These are phyloP conservation scores for Podosphaera aphanis DNA, from an alignment of 2,329 filamentous ascomycete species.

Conservation along the genomic window DNA sequence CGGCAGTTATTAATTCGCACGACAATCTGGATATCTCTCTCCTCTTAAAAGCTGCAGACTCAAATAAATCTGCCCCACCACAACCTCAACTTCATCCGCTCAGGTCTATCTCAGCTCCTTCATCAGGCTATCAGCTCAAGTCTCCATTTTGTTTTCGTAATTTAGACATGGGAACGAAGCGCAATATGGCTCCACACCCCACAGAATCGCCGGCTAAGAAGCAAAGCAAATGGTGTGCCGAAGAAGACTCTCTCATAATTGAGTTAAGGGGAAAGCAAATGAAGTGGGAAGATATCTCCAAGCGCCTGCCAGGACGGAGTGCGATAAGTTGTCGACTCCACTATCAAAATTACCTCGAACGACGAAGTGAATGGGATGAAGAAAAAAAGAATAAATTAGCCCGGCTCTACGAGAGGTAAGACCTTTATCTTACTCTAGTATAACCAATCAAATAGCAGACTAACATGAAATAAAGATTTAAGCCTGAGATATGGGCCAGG, in stretches of 20 bases:
- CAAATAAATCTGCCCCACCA: slow-evolving; percentile 41
- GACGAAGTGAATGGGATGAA: slow-evolving; percentile 85
- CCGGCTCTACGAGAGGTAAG: slow-evolving; percentile 80
- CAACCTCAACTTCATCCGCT: slow-evolving; percentile 17
- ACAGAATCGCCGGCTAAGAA: slow-evolving; percentile 60
- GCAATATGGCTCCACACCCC: slow-evolving; percentile 29
- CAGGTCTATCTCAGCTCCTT: slow-evolving; percentile 11
- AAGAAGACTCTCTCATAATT: slow-evolving; percentile 86
- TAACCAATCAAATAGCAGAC: not conserved
- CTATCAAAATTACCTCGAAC: slow-evolving; percentile 92
- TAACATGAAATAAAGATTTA: slow-evolving; percentile 41
- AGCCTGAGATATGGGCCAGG: slow-evolving; percentile 92
- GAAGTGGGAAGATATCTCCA: slow-evolving; percentile 98
- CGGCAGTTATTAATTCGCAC: slow-evolving; percentile 18
- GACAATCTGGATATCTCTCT: slow-evolving; percentile 88
- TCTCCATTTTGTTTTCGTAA: slow-evolving; percentile 9
- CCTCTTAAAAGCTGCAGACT: slow-evolving; percentile 55
- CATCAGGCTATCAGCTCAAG: slow-evolving; percentile 9
- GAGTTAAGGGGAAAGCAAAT: slow-evolving; percentile 73
- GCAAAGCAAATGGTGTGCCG: slow-evolving; percentile 88
- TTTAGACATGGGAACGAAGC: slow-evolving; percentile 18
- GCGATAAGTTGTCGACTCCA: slow-evolving; percentile 84
- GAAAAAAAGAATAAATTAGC: slow-evolving; percentile 95
- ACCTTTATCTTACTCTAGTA: not conserved
- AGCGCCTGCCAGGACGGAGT: slow-evolving; percentile 69